Conservation (phyloP, 1,284 basidiomycete species). For the Microbotryum lychnidis-dioicae region DNA sequence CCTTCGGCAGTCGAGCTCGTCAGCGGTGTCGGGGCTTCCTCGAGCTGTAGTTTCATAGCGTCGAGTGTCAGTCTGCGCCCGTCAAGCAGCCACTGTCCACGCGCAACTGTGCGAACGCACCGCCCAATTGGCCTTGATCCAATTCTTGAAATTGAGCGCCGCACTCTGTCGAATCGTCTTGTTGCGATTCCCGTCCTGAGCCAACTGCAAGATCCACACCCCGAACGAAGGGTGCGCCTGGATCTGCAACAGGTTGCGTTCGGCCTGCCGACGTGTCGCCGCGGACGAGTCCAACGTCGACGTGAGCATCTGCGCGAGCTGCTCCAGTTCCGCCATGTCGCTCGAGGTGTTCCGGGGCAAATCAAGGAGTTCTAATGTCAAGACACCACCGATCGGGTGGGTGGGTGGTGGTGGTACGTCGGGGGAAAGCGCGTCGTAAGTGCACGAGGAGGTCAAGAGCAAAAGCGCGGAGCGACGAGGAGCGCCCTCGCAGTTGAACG, state of each 20-base stretch:
- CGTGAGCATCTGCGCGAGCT: constrained; percentile 16
- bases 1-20: constrained; percentile 37
- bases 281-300: constrained; percentile 25
- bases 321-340: not conserved
- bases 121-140: constrained; percentile 73
- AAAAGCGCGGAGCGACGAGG: no score
- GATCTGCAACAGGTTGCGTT: constrained; percentile 59
- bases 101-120: constrained; percentile 45
- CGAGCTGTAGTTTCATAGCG: constrained; percentile 45
- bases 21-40: constrained; percentile 50
- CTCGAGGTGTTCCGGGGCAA: no score
- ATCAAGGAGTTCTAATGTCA: no score
- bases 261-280: constrained; percentile 59
- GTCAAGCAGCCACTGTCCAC: not conserved
- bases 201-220: constrained; percentile 58
- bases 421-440: no score
- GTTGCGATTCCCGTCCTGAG: constrained; percentile 60
- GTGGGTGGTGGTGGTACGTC: no score
- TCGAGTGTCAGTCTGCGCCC: not conserved
- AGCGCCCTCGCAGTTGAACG: no score
- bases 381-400: no score
- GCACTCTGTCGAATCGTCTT: constrained; percentile 62
- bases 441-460: no score
- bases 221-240: constrained; percentile 72
- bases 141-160: constrained; percentile 81